These are phyloP conservation scores for Pelargonium australe DNA, from an alignment of 441 rosid genomes.

Conservation along the genomic window DNA sequence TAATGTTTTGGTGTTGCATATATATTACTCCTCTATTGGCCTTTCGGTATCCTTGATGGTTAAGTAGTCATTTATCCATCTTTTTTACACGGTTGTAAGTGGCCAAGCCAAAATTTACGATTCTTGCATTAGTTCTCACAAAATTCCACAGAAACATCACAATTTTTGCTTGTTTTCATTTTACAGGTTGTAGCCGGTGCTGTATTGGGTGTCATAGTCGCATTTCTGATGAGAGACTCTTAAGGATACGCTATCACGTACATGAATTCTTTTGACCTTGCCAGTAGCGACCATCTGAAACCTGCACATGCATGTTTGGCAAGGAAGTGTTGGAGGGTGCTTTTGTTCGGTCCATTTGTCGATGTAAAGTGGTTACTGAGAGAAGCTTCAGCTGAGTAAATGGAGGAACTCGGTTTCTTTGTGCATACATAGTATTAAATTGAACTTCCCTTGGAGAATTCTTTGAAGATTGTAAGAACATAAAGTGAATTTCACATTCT, in stretches of 20 bases:
- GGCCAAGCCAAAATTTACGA: not conserved
- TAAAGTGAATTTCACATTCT: not conserved
- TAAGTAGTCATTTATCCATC: too few species aligned
- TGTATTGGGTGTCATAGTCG: constrained; percentile 62
- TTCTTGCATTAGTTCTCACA: not conserved
- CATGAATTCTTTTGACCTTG: not conserved
- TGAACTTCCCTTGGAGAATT: not conserved
- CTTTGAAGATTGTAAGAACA: not conserved
- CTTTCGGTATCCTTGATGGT: too few species aligned
- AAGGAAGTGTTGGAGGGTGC: not conserved
- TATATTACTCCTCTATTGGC: too few species aligned
- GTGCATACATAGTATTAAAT: not conserved
- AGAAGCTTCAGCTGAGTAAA: not conserved
- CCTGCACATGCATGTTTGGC: not conserved
- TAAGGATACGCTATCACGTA: not conserved
- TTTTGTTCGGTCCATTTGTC: not conserved
- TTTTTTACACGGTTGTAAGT: not conserved
- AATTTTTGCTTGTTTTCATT: constrained; percentile 11
- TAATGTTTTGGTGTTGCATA: too few species aligned
- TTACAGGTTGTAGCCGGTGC: constrained; percentile 78
- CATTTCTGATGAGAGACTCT: constrained; percentile 54
- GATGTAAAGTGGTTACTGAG: not conserved
- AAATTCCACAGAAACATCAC: not conserved
- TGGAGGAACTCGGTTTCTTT: not conserved
- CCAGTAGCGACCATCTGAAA: not conserved